Evolutionary conservation across 208 protist genomes (phyloP).

Genomic region (Jaenimonas drosophilae): DNA sequence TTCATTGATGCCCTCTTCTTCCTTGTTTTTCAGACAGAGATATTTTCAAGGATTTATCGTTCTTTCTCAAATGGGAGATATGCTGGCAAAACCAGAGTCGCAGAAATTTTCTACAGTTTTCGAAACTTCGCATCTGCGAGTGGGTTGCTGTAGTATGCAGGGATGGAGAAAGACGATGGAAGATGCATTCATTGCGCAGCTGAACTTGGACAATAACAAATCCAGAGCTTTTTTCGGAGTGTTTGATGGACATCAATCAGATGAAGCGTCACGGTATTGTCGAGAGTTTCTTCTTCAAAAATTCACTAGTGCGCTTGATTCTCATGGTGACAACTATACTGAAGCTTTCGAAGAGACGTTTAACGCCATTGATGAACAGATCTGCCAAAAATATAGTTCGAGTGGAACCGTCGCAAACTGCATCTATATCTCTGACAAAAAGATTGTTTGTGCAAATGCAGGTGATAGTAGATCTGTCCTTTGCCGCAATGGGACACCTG

Average conservation of each 20-base stretch:
- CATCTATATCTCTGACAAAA: conserved; percentile 46
- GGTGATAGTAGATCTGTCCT: conserved; percentile 89
- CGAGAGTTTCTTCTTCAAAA: conserved; percentile 66
- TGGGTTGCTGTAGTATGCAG: conserved; percentile 89
- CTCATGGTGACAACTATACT: conserved; percentile 12
- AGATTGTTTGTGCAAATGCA: conserved; percentile 84
- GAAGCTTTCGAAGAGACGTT: conserved; percentile 63
- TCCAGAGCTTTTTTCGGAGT: conserved; percentile 75
- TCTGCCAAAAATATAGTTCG: conserved; percentile 48
- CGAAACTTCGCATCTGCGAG: conserved; percentile 71
- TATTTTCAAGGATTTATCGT: conserved; percentile 6
- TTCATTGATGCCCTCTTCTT: conserved; percentile 8
- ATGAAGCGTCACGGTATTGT: conserved; percentile 73
- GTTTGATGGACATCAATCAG: conserved; percentile 87
- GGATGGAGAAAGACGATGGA: conserved; percentile 89
- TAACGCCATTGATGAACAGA: conserved; percentile 47
- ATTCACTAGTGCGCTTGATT: conserved; percentile 31
- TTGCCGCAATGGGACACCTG: conserved; percentile 41
- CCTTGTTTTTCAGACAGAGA: background rate
- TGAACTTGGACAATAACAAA: conserved; percentile 71
- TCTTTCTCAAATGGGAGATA: conserved; percentile 63
- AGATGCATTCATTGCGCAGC: conserved; percentile 78
- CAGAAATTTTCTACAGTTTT: conserved; percentile 88
- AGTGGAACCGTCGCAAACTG: conserved; percentile 82
- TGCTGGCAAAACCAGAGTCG: conserved; percentile 78